These are phyloP conservation scores for Funneliformis mosseae DNA, from an alignment of 192 early-diverging fungal species.

Conservation along the genomic window DNA sequence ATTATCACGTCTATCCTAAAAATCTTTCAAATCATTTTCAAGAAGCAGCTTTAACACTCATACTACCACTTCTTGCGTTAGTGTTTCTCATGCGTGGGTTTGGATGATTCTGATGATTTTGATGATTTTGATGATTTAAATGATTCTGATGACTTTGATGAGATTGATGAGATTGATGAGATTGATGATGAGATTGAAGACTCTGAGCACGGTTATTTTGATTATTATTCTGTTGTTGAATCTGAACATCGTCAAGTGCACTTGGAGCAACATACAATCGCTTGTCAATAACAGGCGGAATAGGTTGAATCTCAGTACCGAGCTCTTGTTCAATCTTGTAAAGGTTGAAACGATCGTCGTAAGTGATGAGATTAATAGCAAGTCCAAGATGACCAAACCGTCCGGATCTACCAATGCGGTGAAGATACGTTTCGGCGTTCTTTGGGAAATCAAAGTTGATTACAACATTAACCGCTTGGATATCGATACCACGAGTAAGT, in stretches of 20 bases:
- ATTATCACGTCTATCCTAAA: neutral
- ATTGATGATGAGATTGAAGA: slow-evolving; percentile 27
- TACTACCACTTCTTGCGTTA: slow-evolving; percentile 15
- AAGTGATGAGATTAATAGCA: slow-evolving; percentile 98
- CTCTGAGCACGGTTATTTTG: slow-evolving; percentile 39
- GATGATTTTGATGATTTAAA: slow-evolving; percentile 36
- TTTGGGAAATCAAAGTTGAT: slow-evolving; percentile 99
- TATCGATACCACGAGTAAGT: slow-evolving; percentile 97
- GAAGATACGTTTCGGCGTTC: slow-evolving; percentile 98
- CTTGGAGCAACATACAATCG: slow-evolving; percentile 82
- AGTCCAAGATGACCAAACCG: slow-evolving; percentile 95
- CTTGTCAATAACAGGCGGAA: slow-evolving; percentile 97
- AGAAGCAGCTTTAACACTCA: slow-evolving; percentile 33
- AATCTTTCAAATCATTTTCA: neutral
- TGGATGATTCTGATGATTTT: slow-evolving; percentile 33
- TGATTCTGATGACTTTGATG: slow-evolving; percentile 38
- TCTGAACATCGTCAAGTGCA: slow-evolving; percentile 65
- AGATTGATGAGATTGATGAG: slow-evolving; percentile 47
- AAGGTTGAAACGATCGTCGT: slow-evolving; percentile 96
- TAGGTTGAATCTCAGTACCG: slow-evolving; percentile 97
- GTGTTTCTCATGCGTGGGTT: slow-evolving; percentile 7
- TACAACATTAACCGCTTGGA: slow-evolving; percentile 99
- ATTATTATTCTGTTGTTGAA: slow-evolving; percentile 44
- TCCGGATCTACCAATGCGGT: slow-evolving; percentile 97
- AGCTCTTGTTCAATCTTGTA: slow-evolving; percentile 98